phyloP scores from a whole-genome alignment of 2,329 filamentous ascomycete species.

The Botrytis sinoallii region DNA sequence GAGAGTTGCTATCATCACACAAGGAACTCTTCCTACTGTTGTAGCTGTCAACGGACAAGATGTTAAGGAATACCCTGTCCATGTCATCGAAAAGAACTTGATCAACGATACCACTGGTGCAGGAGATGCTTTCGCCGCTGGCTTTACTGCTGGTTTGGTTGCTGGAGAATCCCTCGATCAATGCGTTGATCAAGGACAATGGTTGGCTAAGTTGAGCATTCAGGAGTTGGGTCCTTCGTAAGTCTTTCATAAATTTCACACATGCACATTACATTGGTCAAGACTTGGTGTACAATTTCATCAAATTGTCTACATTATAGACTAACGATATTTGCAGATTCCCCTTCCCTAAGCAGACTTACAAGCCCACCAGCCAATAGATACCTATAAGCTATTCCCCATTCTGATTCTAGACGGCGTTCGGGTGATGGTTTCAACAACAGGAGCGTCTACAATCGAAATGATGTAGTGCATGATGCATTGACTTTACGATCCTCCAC shows the following conservation, averaged over 20 bases:
- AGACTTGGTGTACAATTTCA: not conserved
- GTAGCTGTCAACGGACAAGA: constrained; percentile 72
- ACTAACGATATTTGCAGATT: constrained; percentile 51
- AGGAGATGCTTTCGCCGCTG: constrained; percentile 94
- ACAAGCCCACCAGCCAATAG: constrained; percentile 47
- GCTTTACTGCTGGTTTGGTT: constrained; percentile 85
- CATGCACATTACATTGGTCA: constrained; percentile 4
- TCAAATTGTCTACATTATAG: constrained; percentile 23
- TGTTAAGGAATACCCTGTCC: constrained; percentile 76
- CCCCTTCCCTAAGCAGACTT: constrained; percentile 79
- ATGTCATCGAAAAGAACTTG: constrained; percentile 68
- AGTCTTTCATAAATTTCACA: constrained; percentile 45
- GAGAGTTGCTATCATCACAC: constrained; percentile 87
- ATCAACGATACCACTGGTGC: constrained; percentile 98
- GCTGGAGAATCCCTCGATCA: constrained; percentile 77
- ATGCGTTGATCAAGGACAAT: constrained; percentile 88
- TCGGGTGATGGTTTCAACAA: constrained; percentile 55
- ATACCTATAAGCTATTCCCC: constrained; percentile 35
- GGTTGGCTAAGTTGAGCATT: constrained; percentile 91
- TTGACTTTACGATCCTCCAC: constrained; percentile 38
- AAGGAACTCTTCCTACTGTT: constrained; percentile 88
- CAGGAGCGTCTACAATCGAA: constrained; percentile 40
- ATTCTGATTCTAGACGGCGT: constrained; percentile 44
- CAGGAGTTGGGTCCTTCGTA: constrained; percentile 95
- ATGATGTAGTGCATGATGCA: constrained; percentile 30